Evolutionary conservation across 176 grass and related monocot genomes (phyloP), one percentile per base, ranked within the genome.

Genomic region (Oryza brachyantha): DNA sequence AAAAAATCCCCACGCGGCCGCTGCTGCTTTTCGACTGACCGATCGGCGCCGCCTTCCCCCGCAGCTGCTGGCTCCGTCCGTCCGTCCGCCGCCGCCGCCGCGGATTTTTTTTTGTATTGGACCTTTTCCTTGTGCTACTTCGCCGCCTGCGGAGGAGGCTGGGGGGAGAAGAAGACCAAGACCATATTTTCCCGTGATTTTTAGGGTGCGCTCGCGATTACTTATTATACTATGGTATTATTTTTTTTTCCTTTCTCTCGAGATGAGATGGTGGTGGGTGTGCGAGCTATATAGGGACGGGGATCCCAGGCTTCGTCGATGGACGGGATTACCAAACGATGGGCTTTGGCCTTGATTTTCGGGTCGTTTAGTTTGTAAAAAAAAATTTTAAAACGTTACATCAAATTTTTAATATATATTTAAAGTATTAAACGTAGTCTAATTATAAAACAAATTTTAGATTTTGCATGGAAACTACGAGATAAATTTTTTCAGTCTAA

Each of bases 41-140:
- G 77, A 60, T 66, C 65, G 81, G 28, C 45, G 63, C 83, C 83
- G 5, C 66, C 32, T 38, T 8, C 77, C 70, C 82, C 31, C 4
- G 31, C 31, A 28, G 36, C 81, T 6, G 75, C 75, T 40, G 21
- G 31, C 37, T 22, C 21, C 52, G 52, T 57, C 61, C 46, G 21
- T 55, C 41, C 68, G 37, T 36, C 52, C 54, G 55, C 63, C 81
- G 69, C 54, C 40, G 74, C 52, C 61, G 84, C 26, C 85, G 74
- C 52, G 48, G 61, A 59, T 7, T 37, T 10, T 37, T 65, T 81
- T 79, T 67, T 74, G 13, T 64, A 10, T 85, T 72, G 70, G 69
- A 55, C 70, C 81, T 55, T 76, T 84, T 81, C 81, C 87, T 85
- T 84, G 71, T 72, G 63, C 77, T 81, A 85, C 77, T 84, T 89